Evolutionary conservation across 352 stramenopile genomes (phyloP), one percentile per base, ranked within the genome.

Genomic region (Phytophthora brassicae): DNA sequence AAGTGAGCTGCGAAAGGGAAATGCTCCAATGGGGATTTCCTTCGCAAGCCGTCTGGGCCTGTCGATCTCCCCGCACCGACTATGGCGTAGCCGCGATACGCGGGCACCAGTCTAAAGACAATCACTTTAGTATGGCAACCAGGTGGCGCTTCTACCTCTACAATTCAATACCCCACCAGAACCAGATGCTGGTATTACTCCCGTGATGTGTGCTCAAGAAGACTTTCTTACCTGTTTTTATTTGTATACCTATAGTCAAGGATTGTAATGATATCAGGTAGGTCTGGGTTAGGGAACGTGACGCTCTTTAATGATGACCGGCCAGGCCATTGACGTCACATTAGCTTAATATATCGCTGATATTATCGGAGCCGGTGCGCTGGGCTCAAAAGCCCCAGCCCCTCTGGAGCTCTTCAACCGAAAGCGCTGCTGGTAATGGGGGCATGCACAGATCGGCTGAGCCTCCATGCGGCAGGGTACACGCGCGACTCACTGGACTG

Each of bases 1-100:
- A 42, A 49, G 65, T 61, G 51, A 64, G 56, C 56, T 60, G 33
- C 29, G 44, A 73, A 66, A 64, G 57, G 57, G 54, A 75, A 75
- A 72, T 75, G 54, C 58, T 68, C 45, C 52, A 67, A 41, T 67
- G 63, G 22, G 28, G 44, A 56, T 20, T 43, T 42, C 36, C 38
- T 3, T 48, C 42, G 13, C 28, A 51, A 35, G 38, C 49, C 46
- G 33, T 66, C 51, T 64, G 64, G 65, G 55, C 60, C 60, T 68
- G 55, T 73, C 53, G 49, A 73, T 68, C 63, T 29, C 22, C 58
- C 47, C 45, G 68, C 54, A 63, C 42, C 41, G 60, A 58, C 60
- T 64, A 62, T 66, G 60, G 47, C 38, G 23, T 49, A 42, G 22
- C 44, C 11, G 43, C 14, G n/a, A 35, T 35, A 47, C 29, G 36